Evolutionary conservation across 2,329 filamentous ascomycete species (phyloP), one percentile per base, ranked within the genome.

Genomic region (Apiospora malaysiana): DNA sequence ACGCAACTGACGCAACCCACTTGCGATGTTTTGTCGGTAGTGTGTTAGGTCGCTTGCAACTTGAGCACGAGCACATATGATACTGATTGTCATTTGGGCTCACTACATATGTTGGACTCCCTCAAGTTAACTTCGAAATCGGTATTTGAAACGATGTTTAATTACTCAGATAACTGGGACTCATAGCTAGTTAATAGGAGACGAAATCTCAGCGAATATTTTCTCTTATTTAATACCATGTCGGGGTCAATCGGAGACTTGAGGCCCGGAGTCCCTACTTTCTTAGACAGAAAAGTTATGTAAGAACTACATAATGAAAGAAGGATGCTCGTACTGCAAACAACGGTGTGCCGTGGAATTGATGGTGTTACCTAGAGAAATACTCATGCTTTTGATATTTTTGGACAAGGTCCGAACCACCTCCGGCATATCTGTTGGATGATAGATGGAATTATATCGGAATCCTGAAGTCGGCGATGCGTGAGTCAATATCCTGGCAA

Each of bases 401-500:
- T 51, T 25, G 47, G 23, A 25, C 47, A 9, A 40, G 32, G 21
- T n/a, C 18, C 56, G 18, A 63, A 40, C 32, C 32, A 37, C 32
- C 56, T 63, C 56, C 32, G 56, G 12, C n/a, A 40, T 63, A 16
- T 8, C 2, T 63, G 47, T 4, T 59, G 10, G 10, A 14, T 14
- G 40, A 42, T 9, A 9, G 40, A 14, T 42, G 40, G 10, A 9
- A 42, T 32, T 37, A 16, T 6, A 32, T 4, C 27, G 9, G 51
- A 59, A n/a, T 27, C 51, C 51, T 37, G 27, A 59, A 37, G 27
- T 32, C 27, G 51, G 27, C 18, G 18, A 21, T 18, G 51, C 21
- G 27, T 59, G 56, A 63, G 56, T 63, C 56, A 63, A 40, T 18
- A 63, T 40, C 56, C 56, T 40, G 56, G 56, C 32, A 63, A 40